phyloP scores from a whole-genome alignment of 148 eudicot species.

The Vaccinium macrocarpon region DNA sequence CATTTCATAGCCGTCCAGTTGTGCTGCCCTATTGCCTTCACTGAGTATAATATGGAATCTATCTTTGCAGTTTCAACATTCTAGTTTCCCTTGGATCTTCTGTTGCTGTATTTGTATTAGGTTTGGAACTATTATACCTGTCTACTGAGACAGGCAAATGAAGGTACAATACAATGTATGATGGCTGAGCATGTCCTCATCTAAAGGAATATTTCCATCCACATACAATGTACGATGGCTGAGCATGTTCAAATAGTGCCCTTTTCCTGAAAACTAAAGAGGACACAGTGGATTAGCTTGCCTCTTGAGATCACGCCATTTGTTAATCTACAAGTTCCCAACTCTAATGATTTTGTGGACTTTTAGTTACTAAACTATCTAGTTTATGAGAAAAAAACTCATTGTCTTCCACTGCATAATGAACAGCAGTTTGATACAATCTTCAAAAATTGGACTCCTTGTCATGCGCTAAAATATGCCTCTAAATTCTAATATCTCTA shows the following conservation, averaged over 20 bases:
- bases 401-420: not conserved
- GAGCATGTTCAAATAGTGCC: not conserved
- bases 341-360: not conserved
- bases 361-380: not conserved
- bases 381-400: conserved; percentile 5
- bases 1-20: not conserved
- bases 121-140: not conserved
- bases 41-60: not conserved
- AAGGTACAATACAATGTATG: not conserved
- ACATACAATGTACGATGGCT: not conserved
- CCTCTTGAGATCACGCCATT: not conserved
- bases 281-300: not conserved
- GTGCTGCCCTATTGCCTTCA: not conserved
- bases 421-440: not conserved
- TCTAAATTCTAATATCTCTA: not conserved
- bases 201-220: not conserved
- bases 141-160: not conserved
- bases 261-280: not conserved
- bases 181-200: not conserved
- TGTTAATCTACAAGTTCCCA: not conserved
- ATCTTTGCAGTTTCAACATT: not conserved
- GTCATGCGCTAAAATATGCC: not conserved
- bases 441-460: not conserved
- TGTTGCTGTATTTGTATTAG: conserved; percentile 6
- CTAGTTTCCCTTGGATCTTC: not conserved